Evolutionary conservation across 140 eudicot species (phyloP).

Genomic region (Anethum foeniculum): DNA sequence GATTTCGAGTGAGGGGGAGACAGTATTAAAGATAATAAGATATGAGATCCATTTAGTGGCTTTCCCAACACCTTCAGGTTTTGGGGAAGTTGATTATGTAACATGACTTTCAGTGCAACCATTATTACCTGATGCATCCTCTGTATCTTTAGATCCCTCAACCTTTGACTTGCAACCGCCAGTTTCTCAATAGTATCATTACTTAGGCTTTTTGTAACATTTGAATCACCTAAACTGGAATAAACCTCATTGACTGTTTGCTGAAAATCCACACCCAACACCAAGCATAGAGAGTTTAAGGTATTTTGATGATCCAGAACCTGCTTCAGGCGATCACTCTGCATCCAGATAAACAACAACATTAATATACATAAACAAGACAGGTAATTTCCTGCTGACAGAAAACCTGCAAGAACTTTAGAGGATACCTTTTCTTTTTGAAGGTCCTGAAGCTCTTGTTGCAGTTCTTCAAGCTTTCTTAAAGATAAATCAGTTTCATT

Average conservation of each 20-base stretch:
- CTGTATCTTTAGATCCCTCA: constrained; percentile 64
- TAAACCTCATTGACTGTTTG: constrained; percentile 55
- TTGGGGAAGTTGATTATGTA: neutral
- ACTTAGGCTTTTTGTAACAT: constrained; percentile 42
- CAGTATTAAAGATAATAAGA: neutral
- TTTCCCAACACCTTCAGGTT: neutral
- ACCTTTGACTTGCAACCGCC: constrained; percentile 33
- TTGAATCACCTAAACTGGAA: constrained; percentile 54
- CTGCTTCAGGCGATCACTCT: constrained; percentile 76
- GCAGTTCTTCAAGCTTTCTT: constrained; percentile 59
- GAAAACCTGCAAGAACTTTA: neutral
- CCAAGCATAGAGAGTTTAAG: constrained; percentile 61
- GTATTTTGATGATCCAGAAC: constrained; percentile 42
- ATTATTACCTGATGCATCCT: constrained; percentile 71
- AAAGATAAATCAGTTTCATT: constrained; percentile 70
- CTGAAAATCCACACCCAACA: constrained; percentile 71
- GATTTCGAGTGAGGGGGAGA: neutral
- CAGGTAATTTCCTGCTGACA: neutral
- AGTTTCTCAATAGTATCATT: constrained; percentile 46
- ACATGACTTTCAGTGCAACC: neutral
- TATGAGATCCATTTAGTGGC: neutral
- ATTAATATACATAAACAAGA: neutral
- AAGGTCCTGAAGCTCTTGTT: constrained; percentile 50
- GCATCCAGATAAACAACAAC: constrained; percentile 16
- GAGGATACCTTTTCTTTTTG: constrained; percentile 70